phyloP scores from a whole-genome alignment of 495 filamentous ascomycete genomes.

The Penicillium macrosclerotiorum region DNA sequence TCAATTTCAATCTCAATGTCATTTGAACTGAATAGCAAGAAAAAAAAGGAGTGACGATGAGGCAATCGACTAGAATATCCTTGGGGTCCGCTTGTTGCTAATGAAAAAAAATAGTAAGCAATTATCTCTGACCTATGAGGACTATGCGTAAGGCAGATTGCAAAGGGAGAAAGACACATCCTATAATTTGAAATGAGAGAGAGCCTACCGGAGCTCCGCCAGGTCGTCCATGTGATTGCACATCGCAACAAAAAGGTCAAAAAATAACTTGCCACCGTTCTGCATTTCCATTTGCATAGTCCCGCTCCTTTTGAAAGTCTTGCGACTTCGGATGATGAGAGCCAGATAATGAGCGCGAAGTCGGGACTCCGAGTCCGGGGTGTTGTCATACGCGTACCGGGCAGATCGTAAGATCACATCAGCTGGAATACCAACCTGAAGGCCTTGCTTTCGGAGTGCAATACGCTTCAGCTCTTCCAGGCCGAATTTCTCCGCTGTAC shows the following conservation, averaged over 20 bases:
- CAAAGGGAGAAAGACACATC: conserved; percentile 1
- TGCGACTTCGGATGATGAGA: conserved; percentile 88
- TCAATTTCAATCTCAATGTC: conserved; percentile 27
- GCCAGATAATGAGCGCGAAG: conserved; percentile 93
- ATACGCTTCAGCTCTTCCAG: conserved; percentile 85
- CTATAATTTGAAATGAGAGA: not conserved
- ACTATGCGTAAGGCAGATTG: conserved; percentile 1
- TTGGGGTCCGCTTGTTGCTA: conserved; percentile 40
- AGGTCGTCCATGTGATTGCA: conserved; percentile 95
- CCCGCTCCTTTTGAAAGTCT: conserved; percentile 92
- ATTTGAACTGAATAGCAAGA: conserved; percentile 29
- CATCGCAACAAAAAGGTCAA: conserved; percentile 96
- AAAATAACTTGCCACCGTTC: conserved; percentile 85
- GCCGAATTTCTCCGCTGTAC: conserved; percentile 78
- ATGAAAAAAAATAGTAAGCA: conserved; percentile 17
- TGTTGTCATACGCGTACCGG: conserved; percentile 91
- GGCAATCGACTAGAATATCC: conserved; percentile 36
- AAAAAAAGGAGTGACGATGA: conserved; percentile 13
- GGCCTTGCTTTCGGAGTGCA: conserved; percentile 87
- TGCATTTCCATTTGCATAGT: conserved; percentile 99
- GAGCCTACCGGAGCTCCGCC: conserved; percentile 53
- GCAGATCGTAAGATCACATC: conserved; percentile 85
- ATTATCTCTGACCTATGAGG: not conserved
- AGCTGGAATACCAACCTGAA: conserved; percentile 81
- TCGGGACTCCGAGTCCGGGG: conserved; percentile 81